Conservation (phyloP, 768 basidiomycete genomes). For the Boletus subcaerulescens region DNA sequence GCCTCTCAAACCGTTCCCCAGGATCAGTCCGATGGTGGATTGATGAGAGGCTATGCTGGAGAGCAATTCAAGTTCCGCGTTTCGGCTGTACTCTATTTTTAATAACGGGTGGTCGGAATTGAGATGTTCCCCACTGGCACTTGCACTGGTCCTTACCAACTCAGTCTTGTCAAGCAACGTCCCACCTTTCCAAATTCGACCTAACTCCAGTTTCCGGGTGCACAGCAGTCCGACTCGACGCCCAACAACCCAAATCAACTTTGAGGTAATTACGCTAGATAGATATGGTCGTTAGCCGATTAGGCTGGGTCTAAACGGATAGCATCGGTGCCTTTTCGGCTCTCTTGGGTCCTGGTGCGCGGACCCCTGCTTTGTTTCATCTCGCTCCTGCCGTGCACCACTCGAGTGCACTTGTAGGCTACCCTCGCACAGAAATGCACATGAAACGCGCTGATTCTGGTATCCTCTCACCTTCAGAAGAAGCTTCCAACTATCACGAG, state of each 20-base stretch:
- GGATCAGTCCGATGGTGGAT: no score
- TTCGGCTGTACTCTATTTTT: no score
- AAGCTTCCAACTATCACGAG: not conserved
- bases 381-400: not conserved
- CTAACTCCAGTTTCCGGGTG: no score
- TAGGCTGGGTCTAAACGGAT: no score
- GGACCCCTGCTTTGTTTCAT: not conserved
- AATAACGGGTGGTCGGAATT: not conserved
- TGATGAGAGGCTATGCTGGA: no score
- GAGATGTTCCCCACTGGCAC: not conserved
- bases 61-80: not conserved
- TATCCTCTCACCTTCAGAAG: conserved; percentile 5
- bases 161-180: no score
- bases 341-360: not conserved
- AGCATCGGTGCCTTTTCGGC: conserved; percentile 1
- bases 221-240: no score
- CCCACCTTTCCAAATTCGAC: no score
- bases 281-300: not conserved
- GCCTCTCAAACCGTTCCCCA: no score
- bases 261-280: not conserved
- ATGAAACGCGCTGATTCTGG: conserved; percentile 12
- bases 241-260: not conserved
- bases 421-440: conserved; percentile 10
- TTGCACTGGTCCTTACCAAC: no score
- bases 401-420: not conserved